Conservation (phyloP, 371 early-diverging fungal genomes). For the Mortierella sp. region DNA sequence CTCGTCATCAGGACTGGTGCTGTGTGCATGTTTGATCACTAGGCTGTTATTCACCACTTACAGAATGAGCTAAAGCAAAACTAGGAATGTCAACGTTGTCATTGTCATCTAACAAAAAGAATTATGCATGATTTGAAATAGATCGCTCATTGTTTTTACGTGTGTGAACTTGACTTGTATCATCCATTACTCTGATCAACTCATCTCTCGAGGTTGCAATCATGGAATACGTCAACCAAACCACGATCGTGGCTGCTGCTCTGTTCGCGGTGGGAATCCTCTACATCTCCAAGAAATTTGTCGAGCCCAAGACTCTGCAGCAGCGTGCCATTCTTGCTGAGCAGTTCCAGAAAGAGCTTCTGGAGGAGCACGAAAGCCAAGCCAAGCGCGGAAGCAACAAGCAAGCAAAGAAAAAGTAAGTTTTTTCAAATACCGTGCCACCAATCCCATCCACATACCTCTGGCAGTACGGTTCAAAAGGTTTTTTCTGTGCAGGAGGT, state of each 20-base stretch:
- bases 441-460: not conserved
- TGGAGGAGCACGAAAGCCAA: slow-evolving; percentile 47
- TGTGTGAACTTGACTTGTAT: not conserved
- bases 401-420: slow-evolving; percentile 55
- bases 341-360: slow-evolving; percentile 49
- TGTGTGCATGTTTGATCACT: too few relatives aligned
- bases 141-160: not conserved
- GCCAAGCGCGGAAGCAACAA: slow-evolving; percentile 51
- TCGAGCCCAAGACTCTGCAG: slow-evolving; percentile 35
- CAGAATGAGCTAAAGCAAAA: too few relatives aligned
- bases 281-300: slow-evolving; percentile 33
- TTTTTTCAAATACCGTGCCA: not conserved
- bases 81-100: not conserved
- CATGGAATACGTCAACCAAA: slow-evolving; percentile 44
- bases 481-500: not conserved
- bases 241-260: slow-evolving; percentile 13
- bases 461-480: too few relatives aligned
- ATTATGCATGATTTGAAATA: not conserved
- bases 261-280: slow-evolving; percentile 15
- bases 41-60: too few relatives aligned
- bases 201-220: not conserved
- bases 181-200: not conserved
- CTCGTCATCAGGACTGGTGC: not conserved
- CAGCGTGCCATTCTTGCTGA: slow-evolving; percentile 48
- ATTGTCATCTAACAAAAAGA: not conserved